Evolutionary conservation across 768 basidiomycete genomes (phyloP), one percentile per base, ranked within the genome.

Genomic region (Trametes elegans): DNA sequence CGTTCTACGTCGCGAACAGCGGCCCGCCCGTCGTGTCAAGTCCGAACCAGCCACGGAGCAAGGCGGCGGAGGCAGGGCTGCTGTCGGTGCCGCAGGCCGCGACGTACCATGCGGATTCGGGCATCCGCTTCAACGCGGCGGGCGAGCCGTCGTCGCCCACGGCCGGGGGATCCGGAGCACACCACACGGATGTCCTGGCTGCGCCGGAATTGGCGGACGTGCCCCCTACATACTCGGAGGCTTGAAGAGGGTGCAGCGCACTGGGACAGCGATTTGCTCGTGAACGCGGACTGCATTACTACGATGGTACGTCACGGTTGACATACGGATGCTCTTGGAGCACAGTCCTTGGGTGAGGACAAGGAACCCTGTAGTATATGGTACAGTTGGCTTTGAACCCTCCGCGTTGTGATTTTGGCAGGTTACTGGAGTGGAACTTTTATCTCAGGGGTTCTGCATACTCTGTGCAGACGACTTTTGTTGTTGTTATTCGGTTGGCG

Each of bases 21-120:
- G 29, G 24, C 2, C 28, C 49, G 10, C 32, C 26, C 14, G 21
- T 21, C 16, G 19, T 16, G 1, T 14, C 36, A 4, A 58, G 57
- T 27, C 50, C 57, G 14, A 58, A 58, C 40, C 50, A 52, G 32
- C 40, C 57, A 18, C 39, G 46, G 28, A 62, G 61, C 58, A 62
- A 62, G 52, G 61, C 61, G 0, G 61, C 61, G 14, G 53, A 62
- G 44, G 61, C 61, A 1, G 61, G 61, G 13, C 19, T 62, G 40
- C 39, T 62, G 16, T 62, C 61, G 0, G 49, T 62, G 6, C 43
- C 58, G 0, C 54, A 53, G 39, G 36, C 46, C 13, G 50, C 61
- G 29, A 62, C 51, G 10, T 62, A 28, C 44, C 61, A 62, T 32
- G 57, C 61, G 11, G 61, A 62, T 40, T 62, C 61, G 8, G 61